Evolutionary conservation across 495 filamentous ascomycete species (phyloP).

Genomic region (Niebla homalea): DNA sequence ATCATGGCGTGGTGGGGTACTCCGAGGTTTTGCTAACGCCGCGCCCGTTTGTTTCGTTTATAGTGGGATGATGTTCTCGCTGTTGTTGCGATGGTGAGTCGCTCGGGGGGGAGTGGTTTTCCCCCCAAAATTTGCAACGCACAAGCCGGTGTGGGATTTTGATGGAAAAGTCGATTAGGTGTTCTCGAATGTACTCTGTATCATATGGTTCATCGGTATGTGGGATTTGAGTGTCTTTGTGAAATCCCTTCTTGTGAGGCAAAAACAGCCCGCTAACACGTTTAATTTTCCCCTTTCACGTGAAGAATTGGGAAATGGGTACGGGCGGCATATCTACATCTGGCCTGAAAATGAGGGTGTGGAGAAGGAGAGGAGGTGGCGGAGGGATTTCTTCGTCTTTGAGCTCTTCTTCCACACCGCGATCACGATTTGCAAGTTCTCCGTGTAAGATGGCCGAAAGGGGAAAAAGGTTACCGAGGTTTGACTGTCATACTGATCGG

Average conservation of each 20-base stretch:
- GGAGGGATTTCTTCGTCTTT: slow-evolving; percentile 8
- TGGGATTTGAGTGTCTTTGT: too few species aligned
- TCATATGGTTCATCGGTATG: slow-evolving; percentile 5
- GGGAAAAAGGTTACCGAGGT: not conserved
- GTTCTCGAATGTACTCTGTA: slow-evolving; percentile 5
- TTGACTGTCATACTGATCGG: not conserved
- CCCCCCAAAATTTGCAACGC: too few species aligned
- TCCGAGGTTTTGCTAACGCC: not conserved
- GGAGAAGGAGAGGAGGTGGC: slow-evolving; percentile 3
- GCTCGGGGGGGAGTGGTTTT: not conserved
- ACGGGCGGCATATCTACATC: slow-evolving; percentile 12
- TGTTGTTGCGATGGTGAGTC: slow-evolving; percentile 9
- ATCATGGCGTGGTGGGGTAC: not conserved
- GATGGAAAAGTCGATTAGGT: not conserved
- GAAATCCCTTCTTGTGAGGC: too few species aligned
- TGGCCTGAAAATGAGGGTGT: not conserved
- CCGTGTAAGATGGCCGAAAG: slow-evolving; percentile 2
- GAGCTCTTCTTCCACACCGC: slow-evolving; percentile 11
- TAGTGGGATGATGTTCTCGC: slow-evolving; percentile 13
- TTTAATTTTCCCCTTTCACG: not conserved
- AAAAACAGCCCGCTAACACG: not conserved
- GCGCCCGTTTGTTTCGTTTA: too few species aligned
- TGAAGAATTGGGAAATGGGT: slow-evolving; percentile 9
- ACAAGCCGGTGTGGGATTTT: not conserved
- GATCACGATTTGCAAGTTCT: slow-evolving; percentile 8